Percentiles rank a stretch among this genome's conserved stretches.
Conservation (phyloP, 1,284 basidiomycete genomes). For the Inonotus obliquus region DNA sequence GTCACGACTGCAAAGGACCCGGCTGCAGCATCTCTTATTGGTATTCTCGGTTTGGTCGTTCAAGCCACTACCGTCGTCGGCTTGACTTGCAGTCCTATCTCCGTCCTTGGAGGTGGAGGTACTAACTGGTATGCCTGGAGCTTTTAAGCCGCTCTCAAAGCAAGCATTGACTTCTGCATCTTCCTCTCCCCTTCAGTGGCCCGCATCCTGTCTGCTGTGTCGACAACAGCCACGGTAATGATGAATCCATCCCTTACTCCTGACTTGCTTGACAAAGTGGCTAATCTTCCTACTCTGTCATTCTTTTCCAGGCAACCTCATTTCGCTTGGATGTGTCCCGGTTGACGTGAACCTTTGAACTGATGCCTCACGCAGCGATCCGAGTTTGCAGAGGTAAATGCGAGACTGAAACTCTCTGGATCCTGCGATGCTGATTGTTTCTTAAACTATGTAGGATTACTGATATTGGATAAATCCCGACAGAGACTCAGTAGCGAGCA, state of each 20-base stretch:
- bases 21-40: slow-evolving; percentile 20
- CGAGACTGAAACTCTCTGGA: too few species aligned
- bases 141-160: too few species aligned
- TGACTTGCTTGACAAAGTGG: not conserved
- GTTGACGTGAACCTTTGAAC: not conserved
- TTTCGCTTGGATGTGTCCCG: not conserved
- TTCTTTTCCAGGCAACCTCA: not conserved
- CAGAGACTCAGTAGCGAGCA: too few species aligned
- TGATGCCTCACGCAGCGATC: too few species aligned
- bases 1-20: not conserved
- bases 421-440: too few species aligned
- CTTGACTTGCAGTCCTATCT: slow-evolving; percentile 30
- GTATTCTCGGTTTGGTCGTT: slow-evolving; percentile 28
- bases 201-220: slow-evolving; percentile 5
- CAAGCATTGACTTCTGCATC: not conserved
- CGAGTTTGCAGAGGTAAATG: too few species aligned
- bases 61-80: slow-evolving; percentile 28
- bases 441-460: too few species aligned
- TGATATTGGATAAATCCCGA: too few species aligned
- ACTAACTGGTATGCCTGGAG: slow-evolving; percentile 1
- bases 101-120: slow-evolving; percentile 20
- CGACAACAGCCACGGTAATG: slow-evolving; percentile 1
- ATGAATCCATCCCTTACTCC: not conserved
- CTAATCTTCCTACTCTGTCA: not conserved
- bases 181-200: not conserved